Base-by-base conservation (phyloP, 805 yeast genomes). In the Pichia californica region DNA sequence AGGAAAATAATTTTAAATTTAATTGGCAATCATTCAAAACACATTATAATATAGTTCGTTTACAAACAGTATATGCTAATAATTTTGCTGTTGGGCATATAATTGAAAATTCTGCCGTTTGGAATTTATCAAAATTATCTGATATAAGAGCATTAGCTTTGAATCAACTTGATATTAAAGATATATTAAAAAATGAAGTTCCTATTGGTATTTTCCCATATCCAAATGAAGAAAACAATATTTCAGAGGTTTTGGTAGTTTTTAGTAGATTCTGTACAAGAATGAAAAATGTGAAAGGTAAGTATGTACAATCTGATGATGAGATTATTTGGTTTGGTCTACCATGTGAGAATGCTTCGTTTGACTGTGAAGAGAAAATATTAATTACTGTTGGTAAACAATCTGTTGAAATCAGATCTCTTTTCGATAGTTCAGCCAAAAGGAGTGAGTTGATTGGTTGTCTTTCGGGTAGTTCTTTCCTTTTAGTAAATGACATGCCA, bases 201-300 rank as follows among this genome's bases (percentile, higher is more conserved):
- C 66, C 65, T 15, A 40, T 62, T 38, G 60, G 50, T 6, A 53
- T 56, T 6, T 61, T 57, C 47, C 58, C 55, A 41, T 48, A 48
- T 11, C 52, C 56, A 8, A 50, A 49, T 27, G 45, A 47, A 15
- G 28, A 16, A 1, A 14, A 40, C 3, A 47, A 40, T 7, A 53
- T 53, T 2, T 55, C 56, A 25, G 66, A 62, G 40, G 43, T 59
- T 10, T 39, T 62, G 3, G 45, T 59, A n/a, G 61, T 62, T 5
- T 62, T 56, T 36, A 45, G 61, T 4, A 49, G 50, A 20, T 57
- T 57, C 31, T 56, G 56, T 36, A 50, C 60, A 42, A 53, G 60
- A 32, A 61, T 59, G 33, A 48, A 54, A 32, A 54, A 48, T 28
- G 37, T 51, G 10, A 48, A 45, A 15, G 60, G 51, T 15, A 41